Conservation (phyloP, 305 asterid species). For the Rubia balearica region DNA sequence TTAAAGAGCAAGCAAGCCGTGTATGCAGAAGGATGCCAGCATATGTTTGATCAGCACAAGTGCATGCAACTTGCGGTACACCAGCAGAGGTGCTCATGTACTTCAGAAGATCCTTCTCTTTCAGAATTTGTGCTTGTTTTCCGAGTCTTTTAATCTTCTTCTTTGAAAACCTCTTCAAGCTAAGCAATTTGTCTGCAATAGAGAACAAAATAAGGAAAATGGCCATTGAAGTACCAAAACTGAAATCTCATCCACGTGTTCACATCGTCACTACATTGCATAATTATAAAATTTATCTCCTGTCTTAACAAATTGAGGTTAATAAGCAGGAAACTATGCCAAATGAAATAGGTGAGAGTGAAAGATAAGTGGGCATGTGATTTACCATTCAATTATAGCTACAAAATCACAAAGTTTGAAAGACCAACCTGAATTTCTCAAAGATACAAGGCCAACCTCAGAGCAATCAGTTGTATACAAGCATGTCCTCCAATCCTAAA, state of each 20-base stretch:
- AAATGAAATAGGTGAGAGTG: neutral
- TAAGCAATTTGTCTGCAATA: constrained; percentile 63
- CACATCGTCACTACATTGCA: neutral
- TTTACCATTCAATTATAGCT: neutral
- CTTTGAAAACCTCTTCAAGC: constrained; percentile 84
- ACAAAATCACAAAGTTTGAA: constrained; percentile 8
- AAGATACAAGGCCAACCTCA: constrained; percentile 74
- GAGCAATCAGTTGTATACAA: constrained; percentile 76
- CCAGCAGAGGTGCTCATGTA: constrained; percentile 38
- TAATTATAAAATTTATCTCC: neutral
- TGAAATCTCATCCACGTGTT: neutral
- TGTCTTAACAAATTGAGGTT: neutral
- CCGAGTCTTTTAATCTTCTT: constrained; percentile 65
- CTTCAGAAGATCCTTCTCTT: constrained; percentile 66
- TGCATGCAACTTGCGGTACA: constrained; percentile 77
- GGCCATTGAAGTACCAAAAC: neutral
- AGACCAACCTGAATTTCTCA: constrained; percentile 59
- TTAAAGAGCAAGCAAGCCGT: constrained; percentile 57
- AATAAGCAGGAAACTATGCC: neutral
- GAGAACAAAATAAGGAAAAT: constrained; percentile 12
- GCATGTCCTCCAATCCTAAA: constrained; percentile 70
- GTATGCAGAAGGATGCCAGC: constrained; percentile 76
- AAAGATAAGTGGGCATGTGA: neutral
- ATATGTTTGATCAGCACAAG: constrained; percentile 63
- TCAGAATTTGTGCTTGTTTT: constrained; percentile 60